These are phyloP conservation scores for Casuarina cunninghamiana DNA, from an alignment of 306 rosid species.

Conservation along the genomic window DNA sequence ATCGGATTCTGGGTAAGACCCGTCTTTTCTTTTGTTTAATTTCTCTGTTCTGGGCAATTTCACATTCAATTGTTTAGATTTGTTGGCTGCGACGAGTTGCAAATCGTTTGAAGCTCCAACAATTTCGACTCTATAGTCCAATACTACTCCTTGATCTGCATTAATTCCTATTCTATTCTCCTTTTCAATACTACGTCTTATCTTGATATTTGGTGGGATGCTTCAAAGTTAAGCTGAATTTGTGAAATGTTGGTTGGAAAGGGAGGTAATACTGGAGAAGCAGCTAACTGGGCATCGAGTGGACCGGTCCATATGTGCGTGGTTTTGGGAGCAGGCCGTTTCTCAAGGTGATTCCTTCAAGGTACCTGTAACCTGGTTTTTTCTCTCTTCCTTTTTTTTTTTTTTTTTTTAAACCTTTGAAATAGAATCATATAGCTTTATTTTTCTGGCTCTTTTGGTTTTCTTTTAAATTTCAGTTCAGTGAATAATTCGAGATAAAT, in stretches of 20 bases:
- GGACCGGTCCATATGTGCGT: slow-evolving; percentile 86
- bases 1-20: slow-evolving; percentile 89
- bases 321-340: slow-evolving; percentile 89
- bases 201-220: not conserved
- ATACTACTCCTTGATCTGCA: not conserved
- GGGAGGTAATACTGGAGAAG: slow-evolving; percentile 95
- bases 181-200: not conserved
- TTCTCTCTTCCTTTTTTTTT: not conserved
- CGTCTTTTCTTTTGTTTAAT: not conserved
- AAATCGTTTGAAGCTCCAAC: not conserved
- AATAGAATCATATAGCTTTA: not conserved
- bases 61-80: not conserved
- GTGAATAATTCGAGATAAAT: not conserved
- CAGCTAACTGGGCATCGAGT: slow-evolving; percentile 96
- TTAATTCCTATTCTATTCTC: not conserved
- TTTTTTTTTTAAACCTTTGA: not conserved
- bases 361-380: slow-evolving; percentile 36
- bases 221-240: slow-evolving; percentile 8
- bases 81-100: not conserved
- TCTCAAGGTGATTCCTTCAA: slow-evolving; percentile 80
- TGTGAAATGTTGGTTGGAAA: slow-evolving; percentile 34
- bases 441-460: not conserved
- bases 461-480: not conserved
- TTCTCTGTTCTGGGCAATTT: not conserved
- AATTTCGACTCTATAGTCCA: not conserved